Percentiles rank a stretch among this genome's conserved stretches.
Conservation (phyloP, 2,329 filamentous ascomycete species). For the Aspergillus udagawae region DNA sequence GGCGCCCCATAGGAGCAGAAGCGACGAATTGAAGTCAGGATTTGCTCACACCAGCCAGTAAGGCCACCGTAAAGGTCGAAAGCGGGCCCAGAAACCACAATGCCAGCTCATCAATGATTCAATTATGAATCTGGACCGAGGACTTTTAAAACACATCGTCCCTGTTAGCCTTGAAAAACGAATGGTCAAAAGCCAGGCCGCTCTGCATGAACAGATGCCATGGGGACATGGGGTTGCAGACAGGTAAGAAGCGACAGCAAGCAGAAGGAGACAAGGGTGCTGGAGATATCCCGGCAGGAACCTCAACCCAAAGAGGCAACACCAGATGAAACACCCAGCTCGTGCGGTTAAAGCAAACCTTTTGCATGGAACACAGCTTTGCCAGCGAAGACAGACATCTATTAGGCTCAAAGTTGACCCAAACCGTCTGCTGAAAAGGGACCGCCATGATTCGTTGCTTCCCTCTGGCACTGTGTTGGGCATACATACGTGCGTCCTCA, state of each 20-base stretch:
- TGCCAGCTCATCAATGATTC: constrained; percentile 32
- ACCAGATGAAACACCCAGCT: not conserved
- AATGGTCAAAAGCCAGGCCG: constrained; percentile 23
- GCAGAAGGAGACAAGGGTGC: constrained; percentile 1
- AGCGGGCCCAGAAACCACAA: constrained; percentile 19
- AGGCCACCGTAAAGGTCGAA: constrained; percentile 14
- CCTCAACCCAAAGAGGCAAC: not conserved
- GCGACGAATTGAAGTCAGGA: constrained; percentile 21
- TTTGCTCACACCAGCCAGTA: constrained; percentile 10
- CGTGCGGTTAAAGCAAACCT: constrained; percentile 2
- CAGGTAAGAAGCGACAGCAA: constrained; percentile 2
- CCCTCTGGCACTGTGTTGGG: constrained; percentile 34
- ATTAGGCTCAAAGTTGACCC: constrained; percentile 11
- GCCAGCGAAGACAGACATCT: constrained; percentile 23
- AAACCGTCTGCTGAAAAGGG: constrained; percentile 6
- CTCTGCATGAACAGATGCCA: constrained; percentile 26
- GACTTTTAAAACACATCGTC: constrained; percentile 6
- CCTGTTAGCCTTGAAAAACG: constrained; percentile 15
- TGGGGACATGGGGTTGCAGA: constrained; percentile 12
- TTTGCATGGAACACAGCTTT: constrained; percentile 21
- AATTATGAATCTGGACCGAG: constrained; percentile 11
- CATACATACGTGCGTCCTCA: constrained; percentile 38
- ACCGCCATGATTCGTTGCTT: constrained; percentile 31
- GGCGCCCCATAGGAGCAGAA: constrained; percentile 16
- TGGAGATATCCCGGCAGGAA: not conserved